Evolutionary conservation across 2,329 filamentous ascomycete species (phyloP).

Genomic region (Amauroascus verrucosus): DNA sequence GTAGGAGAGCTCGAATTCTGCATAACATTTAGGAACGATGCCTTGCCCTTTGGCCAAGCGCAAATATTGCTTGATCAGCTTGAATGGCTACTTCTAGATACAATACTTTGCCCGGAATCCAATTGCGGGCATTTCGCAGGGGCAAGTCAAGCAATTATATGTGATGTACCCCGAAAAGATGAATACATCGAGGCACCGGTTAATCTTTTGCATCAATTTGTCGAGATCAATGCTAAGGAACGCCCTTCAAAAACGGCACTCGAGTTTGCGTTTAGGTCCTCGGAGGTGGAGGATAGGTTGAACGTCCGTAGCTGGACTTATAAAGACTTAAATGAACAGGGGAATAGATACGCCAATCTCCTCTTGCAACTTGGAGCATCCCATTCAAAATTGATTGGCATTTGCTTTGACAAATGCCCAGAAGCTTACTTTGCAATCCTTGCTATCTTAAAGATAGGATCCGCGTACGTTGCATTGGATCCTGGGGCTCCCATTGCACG

Average conservation of each 20-base stretch:
- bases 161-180: conserved; percentile 54
- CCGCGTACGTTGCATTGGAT: conserved; percentile 71
- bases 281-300: conserved; percentile 31
- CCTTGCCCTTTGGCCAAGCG: conserved; percentile 61
- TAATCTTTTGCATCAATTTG: conserved; percentile 62
- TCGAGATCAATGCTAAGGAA: conserved; percentile 52
- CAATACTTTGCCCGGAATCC: conserved; percentile 43
- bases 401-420: conserved; percentile 76
- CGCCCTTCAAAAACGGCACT: conserved; percentile 57
- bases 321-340: conserved; percentile 56
- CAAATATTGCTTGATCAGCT: conserved; percentile 59
- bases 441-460: conserved; percentile 72
- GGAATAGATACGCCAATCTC: conserved; percentile 61
- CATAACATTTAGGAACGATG: conserved; percentile 53
- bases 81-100: conserved; percentile 53
- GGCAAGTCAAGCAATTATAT: conserved; percentile 37
- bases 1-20: conserved; percentile 47
- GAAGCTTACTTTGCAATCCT: conserved; percentile 75
- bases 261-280: conserved; percentile 58
- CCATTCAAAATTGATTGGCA: conserved; percentile 55
- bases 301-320: conserved; percentile 60
- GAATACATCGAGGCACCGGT: conserved; percentile 49
- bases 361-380: conserved; percentile 42
- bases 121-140: conserved; percentile 33
- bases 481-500: conserved; percentile 59